Evolutionary conservation across 805 yeast genomes (phyloP).

Genomic region (Candida germanica): DNA sequence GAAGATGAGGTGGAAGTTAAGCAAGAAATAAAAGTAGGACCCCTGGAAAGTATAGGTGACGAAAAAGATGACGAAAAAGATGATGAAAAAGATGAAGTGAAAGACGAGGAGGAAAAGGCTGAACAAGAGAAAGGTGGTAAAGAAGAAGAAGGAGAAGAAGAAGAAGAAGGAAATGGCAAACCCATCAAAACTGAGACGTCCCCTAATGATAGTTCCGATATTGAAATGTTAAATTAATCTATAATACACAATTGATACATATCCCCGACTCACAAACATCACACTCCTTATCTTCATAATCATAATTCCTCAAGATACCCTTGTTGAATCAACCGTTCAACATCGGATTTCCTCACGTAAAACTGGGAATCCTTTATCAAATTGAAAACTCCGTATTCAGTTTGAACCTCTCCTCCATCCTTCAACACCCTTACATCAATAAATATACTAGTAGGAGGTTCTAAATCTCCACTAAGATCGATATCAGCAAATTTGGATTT

Average conservation of each 20-base stretch:
- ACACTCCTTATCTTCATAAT: too few relatives aligned
- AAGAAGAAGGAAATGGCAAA: conserved; percentile 1
- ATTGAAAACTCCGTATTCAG: conserved; percentile 95
- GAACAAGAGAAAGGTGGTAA: background rate
- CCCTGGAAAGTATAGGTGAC: conserved; percentile 2
- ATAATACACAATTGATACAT: too few relatives aligned
- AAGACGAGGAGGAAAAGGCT: background rate
- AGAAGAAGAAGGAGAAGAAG: conserved; percentile 1
- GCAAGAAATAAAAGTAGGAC: background rate
- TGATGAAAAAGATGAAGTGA: background rate
- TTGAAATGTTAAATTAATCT: too few relatives aligned
- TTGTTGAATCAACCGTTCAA: conserved; percentile 89
- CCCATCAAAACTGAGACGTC: background rate
- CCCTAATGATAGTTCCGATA: too few relatives aligned
- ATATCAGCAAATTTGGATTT: conserved; percentile 79
- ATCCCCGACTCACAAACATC: too few relatives aligned
- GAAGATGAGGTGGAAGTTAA: too few relatives aligned
- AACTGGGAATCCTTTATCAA: conserved; percentile 91
- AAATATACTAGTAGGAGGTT: conserved; percentile 88
- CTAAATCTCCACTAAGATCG: conserved; percentile 84
- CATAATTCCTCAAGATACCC: conserved; percentile 80
- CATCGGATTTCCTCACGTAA: conserved; percentile 91
- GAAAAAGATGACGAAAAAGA: conserved; percentile 3
- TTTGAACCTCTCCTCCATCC: conserved; percentile 96
- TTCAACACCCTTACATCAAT: conserved; percentile 90